These are phyloP conservation scores for Iberis amara DNA, from an alignment of 441 rosid genomes.

Conservation along the genomic window DNA sequence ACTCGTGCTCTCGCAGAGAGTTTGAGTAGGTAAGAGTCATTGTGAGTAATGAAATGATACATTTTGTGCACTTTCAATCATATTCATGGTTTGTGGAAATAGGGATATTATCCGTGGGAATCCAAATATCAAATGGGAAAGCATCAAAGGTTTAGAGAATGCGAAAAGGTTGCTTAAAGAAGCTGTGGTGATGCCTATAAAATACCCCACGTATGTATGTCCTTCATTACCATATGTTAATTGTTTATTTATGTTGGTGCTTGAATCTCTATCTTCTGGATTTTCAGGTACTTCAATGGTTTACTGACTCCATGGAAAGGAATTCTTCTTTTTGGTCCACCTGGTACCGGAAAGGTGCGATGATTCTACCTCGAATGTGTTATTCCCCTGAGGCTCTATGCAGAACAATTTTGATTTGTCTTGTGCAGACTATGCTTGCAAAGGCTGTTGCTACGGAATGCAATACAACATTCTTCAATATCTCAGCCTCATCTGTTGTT, in stretches of 20 bases:
- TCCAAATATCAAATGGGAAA: conserved; percentile 91
- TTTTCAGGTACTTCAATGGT: conserved; percentile 76
- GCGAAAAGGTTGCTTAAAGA: conserved; percentile 87
- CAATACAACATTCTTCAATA: conserved; percentile 95
- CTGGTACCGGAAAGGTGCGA: conserved; percentile 94
- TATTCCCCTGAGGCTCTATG: too few relatives aligned
- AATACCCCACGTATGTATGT: conserved; percentile 82
- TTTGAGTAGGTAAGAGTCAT: conserved; percentile 60
- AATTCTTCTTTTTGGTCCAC: conserved; percentile 95
- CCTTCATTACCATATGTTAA: background rate
- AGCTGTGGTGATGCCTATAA: conserved; percentile 98
- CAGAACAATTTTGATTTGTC: background rate
- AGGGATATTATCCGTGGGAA: conserved; percentile 93
- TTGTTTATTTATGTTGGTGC: too few relatives aligned
- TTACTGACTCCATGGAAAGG: conserved; percentile 96
- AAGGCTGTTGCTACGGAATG: conserved; percentile 99
- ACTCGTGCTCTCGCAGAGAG: conserved; percentile 76
- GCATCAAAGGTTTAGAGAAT: conserved; percentile 79
- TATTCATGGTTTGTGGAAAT: background rate
- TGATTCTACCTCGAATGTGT: background rate
- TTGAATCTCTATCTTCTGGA: conserved; percentile 8
- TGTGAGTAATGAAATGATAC: background rate
- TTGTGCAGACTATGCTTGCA: conserved; percentile 92
- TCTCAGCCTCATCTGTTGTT: conserved; percentile 96
- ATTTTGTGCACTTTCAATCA: background rate